phyloP scores from a whole-genome alignment of 2,329 filamentous ascomycete genomes.

The Podosphaera xanthii region DNA sequence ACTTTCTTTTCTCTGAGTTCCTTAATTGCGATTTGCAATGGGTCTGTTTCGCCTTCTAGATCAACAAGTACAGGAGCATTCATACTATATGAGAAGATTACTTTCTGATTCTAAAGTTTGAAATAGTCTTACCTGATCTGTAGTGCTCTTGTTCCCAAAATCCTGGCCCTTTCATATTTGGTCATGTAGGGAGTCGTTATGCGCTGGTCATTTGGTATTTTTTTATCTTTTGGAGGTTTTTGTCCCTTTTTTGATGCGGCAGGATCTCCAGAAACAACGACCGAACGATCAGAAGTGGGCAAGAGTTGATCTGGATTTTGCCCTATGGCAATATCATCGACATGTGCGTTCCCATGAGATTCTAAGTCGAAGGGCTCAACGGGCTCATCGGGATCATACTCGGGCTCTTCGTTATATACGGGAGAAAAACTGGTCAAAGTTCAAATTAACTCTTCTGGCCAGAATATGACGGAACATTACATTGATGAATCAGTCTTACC shows the following conservation, averaged over 20 bases:
- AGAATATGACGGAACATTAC: not conserved
- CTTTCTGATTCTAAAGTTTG: not conserved
- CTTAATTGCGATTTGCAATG: conserved; percentile 90
- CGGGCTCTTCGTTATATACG: conserved; percentile 35
- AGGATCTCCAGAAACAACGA: conserved; percentile 38
- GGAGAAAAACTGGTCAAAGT: conserved; percentile 5
- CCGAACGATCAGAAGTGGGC: conserved; percentile 16
- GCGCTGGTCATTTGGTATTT: conserved; percentile 69
- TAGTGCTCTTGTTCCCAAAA: conserved; percentile 75
- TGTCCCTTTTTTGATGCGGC: conserved; percentile 31
- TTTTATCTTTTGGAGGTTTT: conserved; percentile 51
- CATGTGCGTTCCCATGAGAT: conserved; percentile 27
- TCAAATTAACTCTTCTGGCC: not conserved
- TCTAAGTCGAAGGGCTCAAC: conserved; percentile 32
- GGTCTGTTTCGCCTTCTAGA: conserved; percentile 91
- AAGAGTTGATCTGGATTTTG: conserved; percentile 27
- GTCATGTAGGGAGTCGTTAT: conserved; percentile 97
- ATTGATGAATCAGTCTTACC: conserved; percentile 2
- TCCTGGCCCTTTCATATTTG: conserved; percentile 89
- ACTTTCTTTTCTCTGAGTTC: conserved; percentile 98
- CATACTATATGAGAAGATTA: conserved; percentile 39
- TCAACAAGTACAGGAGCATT: conserved; percentile 94
- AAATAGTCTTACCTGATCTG: conserved; percentile 59
- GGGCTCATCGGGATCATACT: conserved; percentile 31
- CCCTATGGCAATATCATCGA: conserved; percentile 29